A percentile compares a stretch with the other conserved stretches of the same genome.
phyloP scores from a whole-genome alignment of 805 yeast genomes.

The Barnettozyma botsteinii region DNA sequence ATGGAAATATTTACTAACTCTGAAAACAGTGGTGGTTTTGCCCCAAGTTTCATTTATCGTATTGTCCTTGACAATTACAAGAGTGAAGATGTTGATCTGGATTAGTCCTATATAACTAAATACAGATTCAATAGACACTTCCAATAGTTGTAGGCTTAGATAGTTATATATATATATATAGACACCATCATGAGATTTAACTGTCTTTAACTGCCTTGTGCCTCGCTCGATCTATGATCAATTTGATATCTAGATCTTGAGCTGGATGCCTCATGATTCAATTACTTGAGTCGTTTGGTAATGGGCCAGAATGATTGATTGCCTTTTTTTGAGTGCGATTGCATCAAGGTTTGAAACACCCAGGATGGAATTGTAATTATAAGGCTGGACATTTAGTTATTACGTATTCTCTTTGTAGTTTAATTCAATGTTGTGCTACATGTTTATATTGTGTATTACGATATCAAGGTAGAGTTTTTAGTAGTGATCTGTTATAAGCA shows the following conservation, averaged over 20 bases:
- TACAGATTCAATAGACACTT: not conserved
- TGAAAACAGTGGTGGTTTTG: conserved; percentile 69
- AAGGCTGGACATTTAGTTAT: conserved; percentile 17
- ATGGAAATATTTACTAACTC: conserved; percentile 7
- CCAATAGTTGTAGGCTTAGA: not conserved
- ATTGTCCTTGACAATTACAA: conserved; percentile 92
- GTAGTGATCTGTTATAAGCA: too few species aligned
- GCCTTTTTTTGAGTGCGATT: conserved; percentile 59
- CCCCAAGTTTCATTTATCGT: conserved; percentile 94
- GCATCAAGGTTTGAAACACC: conserved; percentile 28
- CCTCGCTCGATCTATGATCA: conserved; percentile 54
- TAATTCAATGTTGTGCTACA: too few species aligned
- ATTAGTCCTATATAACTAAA: conserved; percentile 20
- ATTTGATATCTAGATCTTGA: conserved; percentile 40
- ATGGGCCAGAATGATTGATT: conserved; percentile 41
- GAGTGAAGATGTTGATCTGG: conserved; percentile 69
- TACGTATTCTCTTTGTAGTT: too few species aligned
- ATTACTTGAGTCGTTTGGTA: conserved; percentile 17
- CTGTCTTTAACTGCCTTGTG: conserved; percentile 41
- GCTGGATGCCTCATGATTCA: conserved; percentile 43
- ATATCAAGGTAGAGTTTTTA: too few species aligned
- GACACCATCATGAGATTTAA: too few species aligned
- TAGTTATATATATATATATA: not conserved
- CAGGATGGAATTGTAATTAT: conserved; percentile 26
- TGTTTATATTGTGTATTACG: too few species aligned